Evolutionary conservation across 371 early-diverging fungal genomes (phyloP).

Genomic region (Rhizopus stolonifer): DNA sequence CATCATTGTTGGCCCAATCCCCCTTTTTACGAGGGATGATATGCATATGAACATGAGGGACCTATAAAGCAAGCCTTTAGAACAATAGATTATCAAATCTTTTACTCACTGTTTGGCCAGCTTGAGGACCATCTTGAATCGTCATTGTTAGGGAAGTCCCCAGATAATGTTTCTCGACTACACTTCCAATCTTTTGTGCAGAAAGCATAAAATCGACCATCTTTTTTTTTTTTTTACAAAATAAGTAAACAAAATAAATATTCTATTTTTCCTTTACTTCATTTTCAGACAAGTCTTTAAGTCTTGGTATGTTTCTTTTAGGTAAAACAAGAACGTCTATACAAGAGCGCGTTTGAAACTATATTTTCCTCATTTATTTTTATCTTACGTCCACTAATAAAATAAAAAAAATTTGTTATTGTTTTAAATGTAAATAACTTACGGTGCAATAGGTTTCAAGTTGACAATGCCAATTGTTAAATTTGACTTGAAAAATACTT

Average conservation of each 20-base stretch:
- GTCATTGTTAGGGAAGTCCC: slow-evolving; percentile 77
- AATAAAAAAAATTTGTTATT: neutral
- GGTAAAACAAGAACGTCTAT: slow-evolving; percentile 85
- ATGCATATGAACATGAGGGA: slow-evolving; percentile 94
- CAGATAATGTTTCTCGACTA: slow-evolving; percentile 72
- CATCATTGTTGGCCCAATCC: slow-evolving; percentile 89
- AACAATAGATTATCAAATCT: neutral
- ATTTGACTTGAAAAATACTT: slow-evolving; percentile 72
- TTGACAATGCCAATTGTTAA: slow-evolving; percentile 82
- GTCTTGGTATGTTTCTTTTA: slow-evolving; percentile 65
- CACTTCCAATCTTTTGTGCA: slow-evolving; percentile 74
- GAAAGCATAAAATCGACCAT: slow-evolving; percentile 74
- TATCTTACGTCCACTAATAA: slow-evolving; percentile 8
- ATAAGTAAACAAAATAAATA: too few species aligned
- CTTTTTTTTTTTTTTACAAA: neutral
- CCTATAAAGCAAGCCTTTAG: slow-evolving; percentile 16
- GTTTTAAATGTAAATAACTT: slow-evolving; percentile 18
- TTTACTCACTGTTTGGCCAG: slow-evolving; percentile 83
- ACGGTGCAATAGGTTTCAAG: slow-evolving; percentile 83
- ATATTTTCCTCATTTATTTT: neutral
- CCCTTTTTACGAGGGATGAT: slow-evolving; percentile 83
- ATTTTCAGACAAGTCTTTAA: slow-evolving; percentile 72
- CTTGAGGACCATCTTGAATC: slow-evolving; percentile 77
- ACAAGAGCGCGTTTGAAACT: slow-evolving; percentile 1
- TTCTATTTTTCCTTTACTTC: too few species aligned